phyloP scores from a whole-genome alignment of 2,329 filamentous ascomycete genomes.

The Orbilia javanica region DNA sequence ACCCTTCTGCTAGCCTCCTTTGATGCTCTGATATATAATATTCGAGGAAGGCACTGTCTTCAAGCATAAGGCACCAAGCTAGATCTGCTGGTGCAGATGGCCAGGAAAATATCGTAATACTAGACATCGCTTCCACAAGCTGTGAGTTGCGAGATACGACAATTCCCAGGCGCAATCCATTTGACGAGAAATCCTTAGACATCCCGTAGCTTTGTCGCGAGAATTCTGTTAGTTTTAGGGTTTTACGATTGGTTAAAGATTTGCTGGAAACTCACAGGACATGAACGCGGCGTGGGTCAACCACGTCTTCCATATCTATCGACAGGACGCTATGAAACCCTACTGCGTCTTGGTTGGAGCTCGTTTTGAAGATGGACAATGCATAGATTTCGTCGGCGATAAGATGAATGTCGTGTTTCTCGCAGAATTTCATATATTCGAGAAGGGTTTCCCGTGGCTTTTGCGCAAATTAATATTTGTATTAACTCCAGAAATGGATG shows the following conservation, averaged over 20 bases:
- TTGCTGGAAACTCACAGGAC: constrained; percentile 64
- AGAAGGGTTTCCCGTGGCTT: constrained; percentile 60
- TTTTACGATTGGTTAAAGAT: no score
- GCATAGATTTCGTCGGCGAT: constrained; percentile 74
- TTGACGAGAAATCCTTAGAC: constrained; percentile 71
- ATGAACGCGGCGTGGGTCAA: constrained; percentile 70
- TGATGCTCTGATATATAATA: constrained; percentile 67
- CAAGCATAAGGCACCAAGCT: constrained; percentile 66
- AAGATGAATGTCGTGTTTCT: constrained; percentile 69
- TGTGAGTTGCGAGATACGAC: constrained; percentile 68
- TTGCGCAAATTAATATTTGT: not conserved
- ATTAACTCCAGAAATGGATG: not conserved
- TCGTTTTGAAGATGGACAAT: constrained; percentile 69
- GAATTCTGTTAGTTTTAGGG: not conserved
- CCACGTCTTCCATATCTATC: constrained; percentile 66
- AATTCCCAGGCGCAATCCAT: constrained; percentile 70
- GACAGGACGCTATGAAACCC: constrained; percentile 68
- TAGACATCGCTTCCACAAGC: constrained; percentile 65
- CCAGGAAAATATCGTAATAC: constrained; percentile 67
- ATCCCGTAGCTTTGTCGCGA: constrained; percentile 65
- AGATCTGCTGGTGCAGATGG: constrained; percentile 67
- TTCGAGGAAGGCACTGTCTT: constrained; percentile 67
- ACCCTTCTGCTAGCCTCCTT: constrained; percentile 65
- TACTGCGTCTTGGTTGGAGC: constrained; percentile 60
- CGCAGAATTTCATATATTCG: constrained; percentile 68